These are phyloP conservation scores for Ceriops zippeliana DNA, from an alignment of 345 rosid genomes.

Conservation along the genomic window DNA sequence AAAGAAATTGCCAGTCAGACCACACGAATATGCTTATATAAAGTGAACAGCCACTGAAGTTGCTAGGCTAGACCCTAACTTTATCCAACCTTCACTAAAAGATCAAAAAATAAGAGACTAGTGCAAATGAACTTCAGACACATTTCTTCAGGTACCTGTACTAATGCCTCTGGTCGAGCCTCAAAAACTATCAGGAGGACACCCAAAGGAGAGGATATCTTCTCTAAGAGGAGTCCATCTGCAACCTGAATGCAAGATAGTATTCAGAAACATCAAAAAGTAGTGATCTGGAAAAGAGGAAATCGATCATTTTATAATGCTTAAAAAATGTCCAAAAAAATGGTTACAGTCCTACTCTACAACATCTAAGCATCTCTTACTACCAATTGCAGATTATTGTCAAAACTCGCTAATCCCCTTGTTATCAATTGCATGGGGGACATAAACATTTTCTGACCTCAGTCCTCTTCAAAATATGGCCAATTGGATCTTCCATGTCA, in stretches of 20 bases:
- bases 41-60: too few species aligned
- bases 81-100: background rate
- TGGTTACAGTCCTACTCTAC: too few species aligned
- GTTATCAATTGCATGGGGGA: background rate
- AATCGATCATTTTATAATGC: background rate
- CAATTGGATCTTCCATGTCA: constrained; percentile 84
- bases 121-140: background rate
- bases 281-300: background rate
- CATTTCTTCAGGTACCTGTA: constrained; percentile 51
- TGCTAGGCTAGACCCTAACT: background rate
- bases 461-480: constrained; percentile 70
- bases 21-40: too few species aligned
- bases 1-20: background rate
- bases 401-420: background rate
- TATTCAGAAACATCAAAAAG: constrained; percentile 19
- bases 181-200: constrained; percentile 88
- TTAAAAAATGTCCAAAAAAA: too few species aligned
- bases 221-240: constrained; percentile 81
- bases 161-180: constrained; percentile 88
- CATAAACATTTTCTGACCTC: constrained; percentile 44
- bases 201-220: constrained; percentile 83
- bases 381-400: background rate
- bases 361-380: too few species aligned
- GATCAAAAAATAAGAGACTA: background rate
- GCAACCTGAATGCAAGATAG: constrained; percentile 55